Conservation (phyloP, 1,284 basidiomycete genomes). For the Stereum hirsutum region DNA sequence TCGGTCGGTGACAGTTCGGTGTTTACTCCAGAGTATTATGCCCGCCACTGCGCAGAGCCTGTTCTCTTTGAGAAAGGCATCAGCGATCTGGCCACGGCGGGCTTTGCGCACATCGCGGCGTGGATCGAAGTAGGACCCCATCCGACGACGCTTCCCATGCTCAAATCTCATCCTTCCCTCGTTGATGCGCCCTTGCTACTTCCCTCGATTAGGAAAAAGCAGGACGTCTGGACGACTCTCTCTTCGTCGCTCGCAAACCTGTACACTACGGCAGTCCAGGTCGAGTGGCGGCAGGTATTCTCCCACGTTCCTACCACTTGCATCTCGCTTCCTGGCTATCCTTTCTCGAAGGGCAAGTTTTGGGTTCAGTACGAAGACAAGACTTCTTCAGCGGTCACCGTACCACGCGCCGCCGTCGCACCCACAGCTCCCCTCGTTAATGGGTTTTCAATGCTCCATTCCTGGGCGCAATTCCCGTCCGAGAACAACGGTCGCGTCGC, state of each 20-base stretch:
- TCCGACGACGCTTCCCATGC: conserved; percentile 43
- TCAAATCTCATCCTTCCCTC: conserved; percentile 34
- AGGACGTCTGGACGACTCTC: conserved; percentile 35
- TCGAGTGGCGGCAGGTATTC: conserved; percentile 52
- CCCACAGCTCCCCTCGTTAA: conserved; percentile 3
- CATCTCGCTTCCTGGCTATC: conserved; percentile 50
- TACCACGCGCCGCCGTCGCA: not conserved
- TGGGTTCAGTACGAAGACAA: conserved; percentile 43
- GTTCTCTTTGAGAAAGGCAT: conserved; percentile 48
- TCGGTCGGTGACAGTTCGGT: conserved; percentile 37
- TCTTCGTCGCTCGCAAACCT: conserved; percentile 35
- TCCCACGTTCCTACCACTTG: conserved; percentile 27
- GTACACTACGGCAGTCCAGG: conserved; percentile 28
- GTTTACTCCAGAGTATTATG: conserved; percentile 45
- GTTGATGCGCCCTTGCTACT: conserved; percentile 28
- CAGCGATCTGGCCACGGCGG: conserved; percentile 22
- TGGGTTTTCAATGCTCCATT: conserved; percentile 30
- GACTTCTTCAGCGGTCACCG: not conserved
- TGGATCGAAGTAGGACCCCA: conserved; percentile 67
- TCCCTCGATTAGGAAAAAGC: conserved; percentile 37
- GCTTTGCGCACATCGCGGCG: conserved; percentile 23
- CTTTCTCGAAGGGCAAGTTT: conserved; percentile 44
- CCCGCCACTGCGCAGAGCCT: conserved; percentile 49
- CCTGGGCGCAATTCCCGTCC: conserved; percentile 34
- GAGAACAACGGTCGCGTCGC: conserved; percentile 30